Evolutionary conservation across 495 filamentous ascomycete genomes (phyloP), one percentile per base, ranked within the genome.

Genomic region (Penicillium coprophilum): DNA sequence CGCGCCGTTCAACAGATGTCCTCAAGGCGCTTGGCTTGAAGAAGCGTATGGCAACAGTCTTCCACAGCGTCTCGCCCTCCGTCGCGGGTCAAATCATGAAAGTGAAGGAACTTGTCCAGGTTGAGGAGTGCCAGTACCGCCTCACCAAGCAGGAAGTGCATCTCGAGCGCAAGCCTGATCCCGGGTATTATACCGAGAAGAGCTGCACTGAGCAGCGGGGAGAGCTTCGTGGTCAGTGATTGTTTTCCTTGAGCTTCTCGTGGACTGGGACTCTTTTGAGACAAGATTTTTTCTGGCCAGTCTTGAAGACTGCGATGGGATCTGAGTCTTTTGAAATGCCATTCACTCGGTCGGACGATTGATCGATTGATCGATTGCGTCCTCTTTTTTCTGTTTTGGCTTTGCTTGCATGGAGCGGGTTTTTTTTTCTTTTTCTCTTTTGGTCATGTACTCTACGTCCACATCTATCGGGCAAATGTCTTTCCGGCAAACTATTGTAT

Each of bases 71-170:
- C 53, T 83, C 84, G 27, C 81, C 84, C 17, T 85, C 92, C 58
- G 82, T 89, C 52, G 95, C 95, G 4, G 95, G 95, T 72, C 91
- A 96, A 76, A 94, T 99, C 72, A 89, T 97, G 84, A 91, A 89
- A 71, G 92, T 99, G 46, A 99, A 99, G 74, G 95, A 99, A 72
- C 79, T 99, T 55, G 88, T 99, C 6, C 79, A 82, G 12, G 93
- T 99, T 23, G 75, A 84, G 38, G 94, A 97, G 73, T 91, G 96
- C 38, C 89, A 89, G 15, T 64, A 70, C 52, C 65, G 82, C n/a
- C 68, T 92, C 67, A 87, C 84, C 19, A 85, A 86, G 67, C 75
- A 80, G 55, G 87, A 97, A 76, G 80, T 96, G 59, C 82, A 83
- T 67, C 80, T 80, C 13, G 80, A 85, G 76, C 77, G 95, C 62